Percentiles rank a stretch among this genome's conserved stretches.
Conservation (phyloP, 2,329 filamentous ascomycete genomes). For the Arthroderma sp. region DNA sequence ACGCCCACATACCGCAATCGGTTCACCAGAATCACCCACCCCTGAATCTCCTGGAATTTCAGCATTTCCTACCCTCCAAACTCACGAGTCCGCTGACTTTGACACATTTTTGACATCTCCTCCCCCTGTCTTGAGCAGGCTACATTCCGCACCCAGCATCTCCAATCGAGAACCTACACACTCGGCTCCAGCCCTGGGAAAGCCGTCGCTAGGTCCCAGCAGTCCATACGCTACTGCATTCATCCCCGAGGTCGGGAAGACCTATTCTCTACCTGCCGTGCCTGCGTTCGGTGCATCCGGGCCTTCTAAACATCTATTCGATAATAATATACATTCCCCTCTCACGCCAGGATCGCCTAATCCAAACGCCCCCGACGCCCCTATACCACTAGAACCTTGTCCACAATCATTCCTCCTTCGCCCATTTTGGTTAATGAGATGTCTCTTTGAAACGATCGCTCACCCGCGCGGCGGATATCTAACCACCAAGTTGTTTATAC, state of each 20-base stretch:
- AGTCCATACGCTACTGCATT: conserved; percentile 7
- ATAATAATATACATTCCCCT: conserved; percentile 64
- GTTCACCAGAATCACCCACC: conserved; percentile 26
- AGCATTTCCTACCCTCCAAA: conserved; percentile 33
- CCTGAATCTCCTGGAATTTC: conserved; percentile 33
- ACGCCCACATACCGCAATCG: conserved; percentile 14
- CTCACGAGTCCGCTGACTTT: conserved; percentile 31
- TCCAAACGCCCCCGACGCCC: conserved; percentile 50
- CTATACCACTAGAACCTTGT: conserved; percentile 76
- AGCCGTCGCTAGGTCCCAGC: background rate
- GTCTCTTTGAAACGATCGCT: conserved; percentile 79
- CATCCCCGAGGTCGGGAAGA: conserved; percentile 7
- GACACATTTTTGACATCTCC: conserved; percentile 21
- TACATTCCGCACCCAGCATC: conserved; percentile 30
- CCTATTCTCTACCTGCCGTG: conserved; percentile 2
- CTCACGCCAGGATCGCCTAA: conserved; percentile 54
- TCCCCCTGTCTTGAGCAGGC: conserved; percentile 26
- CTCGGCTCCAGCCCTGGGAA: background rate
- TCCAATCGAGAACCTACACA: background rate
- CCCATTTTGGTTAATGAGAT: conserved; percentile 96
- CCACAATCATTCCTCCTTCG: conserved; percentile 79
- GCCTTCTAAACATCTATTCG: conserved; percentile 65
- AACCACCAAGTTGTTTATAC: conserved; percentile 82
- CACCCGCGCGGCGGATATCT: conserved; percentile 88
- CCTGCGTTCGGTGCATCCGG: conserved; percentile 34